Percentiles rank a stretch among this genome's conserved stretches.
phyloP scores from a whole-genome alignment of 169 alveolate species.

The Blepharisma undulans region DNA sequence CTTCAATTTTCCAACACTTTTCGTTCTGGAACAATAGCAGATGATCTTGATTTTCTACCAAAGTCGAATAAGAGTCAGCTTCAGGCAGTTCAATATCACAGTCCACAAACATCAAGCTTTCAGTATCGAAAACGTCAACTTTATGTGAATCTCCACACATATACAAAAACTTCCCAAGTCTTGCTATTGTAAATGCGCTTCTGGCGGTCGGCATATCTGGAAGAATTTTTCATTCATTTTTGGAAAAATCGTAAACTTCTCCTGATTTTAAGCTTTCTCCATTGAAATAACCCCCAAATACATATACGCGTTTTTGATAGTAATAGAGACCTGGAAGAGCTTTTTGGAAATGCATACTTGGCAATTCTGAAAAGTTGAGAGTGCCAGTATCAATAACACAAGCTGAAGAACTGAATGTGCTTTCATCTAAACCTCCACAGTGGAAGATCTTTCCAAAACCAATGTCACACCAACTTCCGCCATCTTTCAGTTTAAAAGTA shows the following conservation, averaged over 20 bases:
- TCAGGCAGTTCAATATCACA: neutral
- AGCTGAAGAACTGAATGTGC: neutral
- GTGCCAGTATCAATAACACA: neutral
- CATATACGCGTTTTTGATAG: neutral
- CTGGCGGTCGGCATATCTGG: conserved; percentile 9
- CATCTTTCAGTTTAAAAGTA: neutral
- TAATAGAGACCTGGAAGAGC: neutral
- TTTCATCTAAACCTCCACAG: conserved; percentile 17
- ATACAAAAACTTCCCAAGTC: neutral
- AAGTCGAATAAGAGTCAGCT: neutral
- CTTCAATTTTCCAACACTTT: neutral
- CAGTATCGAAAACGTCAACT: neutral
- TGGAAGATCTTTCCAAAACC: neutral
- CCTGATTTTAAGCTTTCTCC: neutral
- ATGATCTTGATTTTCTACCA: neutral
- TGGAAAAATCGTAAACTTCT: neutral
- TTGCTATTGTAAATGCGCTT: neutral
- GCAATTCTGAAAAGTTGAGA: neutral
- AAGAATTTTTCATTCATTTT: neutral
- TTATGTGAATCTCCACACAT: conserved; percentile 1
- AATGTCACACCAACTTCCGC: neutral
- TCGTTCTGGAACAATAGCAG: neutral
- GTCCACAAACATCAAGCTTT: neutral
- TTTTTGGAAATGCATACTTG: neutral
- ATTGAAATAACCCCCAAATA: neutral